Base-by-base conservation (phyloP, 106 monocot genomes). In the Acorus calamus region DNA sequence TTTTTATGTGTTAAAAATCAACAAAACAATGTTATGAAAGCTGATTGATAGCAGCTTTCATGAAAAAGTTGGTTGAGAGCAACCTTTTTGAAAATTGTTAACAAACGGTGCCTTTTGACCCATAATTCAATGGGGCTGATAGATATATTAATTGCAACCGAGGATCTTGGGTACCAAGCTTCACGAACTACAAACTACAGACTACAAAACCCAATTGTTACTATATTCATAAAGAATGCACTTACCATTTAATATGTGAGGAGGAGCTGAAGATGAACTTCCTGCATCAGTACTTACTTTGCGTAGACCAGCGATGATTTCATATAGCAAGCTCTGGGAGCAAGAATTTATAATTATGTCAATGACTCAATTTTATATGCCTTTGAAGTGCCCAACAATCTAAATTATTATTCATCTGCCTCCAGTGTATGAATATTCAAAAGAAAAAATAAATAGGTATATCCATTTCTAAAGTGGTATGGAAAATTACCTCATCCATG, bases 311-410 rank as follows among this genome's bases (percentile, higher is more conserved):
- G 71, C 63, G 53, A 96, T 87, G 57, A 96, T 88, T 61, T 91
- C 87, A 75, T 84, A 96, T 14, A 96, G 74, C 69, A 85, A 80
- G 74, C 73, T 85, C 96, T 94, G 80, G 8, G 63, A 59, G 60
- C 41, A 58, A 10, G 6, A 13, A 66, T 2, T 53, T 60, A 28
- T 28, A 28, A 28, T 28, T 28, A 28, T 28, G 28, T 28, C 28
- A 28, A 28, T 28, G 28, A 28, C 28, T 28, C 28, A 28, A 28
- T 28, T 28, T 28, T 28, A 28, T 28, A 28, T 28, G 28, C 28
- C 28, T 28, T 28, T 28, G 28, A 28, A 28, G 28, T 28, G 28
- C 28, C 28, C 28, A 28, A 28, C 28, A 28, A 28, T 28, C 28
- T 28, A 28, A 28, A 28, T 28, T 28, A 28, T 28, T 28, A 28